Evolutionary conservation across 2,329 filamentous ascomycete species (phyloP).

Genomic region (Scedosporium dehoogii): DNA sequence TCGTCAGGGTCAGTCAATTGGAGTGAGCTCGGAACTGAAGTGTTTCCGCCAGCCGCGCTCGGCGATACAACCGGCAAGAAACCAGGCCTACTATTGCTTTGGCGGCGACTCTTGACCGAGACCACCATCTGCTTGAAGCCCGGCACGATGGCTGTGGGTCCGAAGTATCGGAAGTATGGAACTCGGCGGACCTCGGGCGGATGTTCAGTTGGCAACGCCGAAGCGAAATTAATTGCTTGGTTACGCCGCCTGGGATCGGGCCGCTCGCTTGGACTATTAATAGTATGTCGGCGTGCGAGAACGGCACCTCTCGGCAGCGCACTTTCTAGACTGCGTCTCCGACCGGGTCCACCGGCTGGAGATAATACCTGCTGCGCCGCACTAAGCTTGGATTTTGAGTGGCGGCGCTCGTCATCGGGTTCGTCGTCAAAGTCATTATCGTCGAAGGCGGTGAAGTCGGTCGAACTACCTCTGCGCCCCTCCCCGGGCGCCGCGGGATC

Average conservation of each 20-base stretch:
- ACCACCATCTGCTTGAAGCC: conserved; percentile 91
- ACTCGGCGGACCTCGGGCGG: conserved; percentile 45
- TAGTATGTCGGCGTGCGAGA: not conserved
- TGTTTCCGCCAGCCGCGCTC: conserved; percentile 22
- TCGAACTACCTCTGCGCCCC: not conserved
- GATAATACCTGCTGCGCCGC: not conserved
- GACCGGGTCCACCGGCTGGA: not conserved
- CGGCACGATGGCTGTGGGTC: conserved; percentile 81
- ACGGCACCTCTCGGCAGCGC: conserved; percentile 11
- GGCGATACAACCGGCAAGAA: conserved; percentile 48
- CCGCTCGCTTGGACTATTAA: not conserved
- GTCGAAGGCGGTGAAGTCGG: not conserved
- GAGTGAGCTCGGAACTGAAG: conserved; percentile 7
- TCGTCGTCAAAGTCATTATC: not conserved
- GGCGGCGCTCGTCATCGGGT: conserved; percentile 1
- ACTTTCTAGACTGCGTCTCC: not conserved
- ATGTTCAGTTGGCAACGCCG: not conserved
- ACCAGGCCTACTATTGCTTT: conserved; percentile 36
- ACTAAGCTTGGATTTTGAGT: conserved; percentile 7
- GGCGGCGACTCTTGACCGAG: conserved; percentile 57
- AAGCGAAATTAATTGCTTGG: not conserved
- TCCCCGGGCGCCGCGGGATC: not conserved
- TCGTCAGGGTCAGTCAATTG: conserved; percentile 27
- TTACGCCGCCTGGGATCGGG: not conserved
- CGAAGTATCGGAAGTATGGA: conserved; percentile 86